These are phyloP conservation scores for Pseudopithomyces maydicus DNA, from an alignment of 2,329 filamentous ascomycete species.

Conservation along the genomic window DNA sequence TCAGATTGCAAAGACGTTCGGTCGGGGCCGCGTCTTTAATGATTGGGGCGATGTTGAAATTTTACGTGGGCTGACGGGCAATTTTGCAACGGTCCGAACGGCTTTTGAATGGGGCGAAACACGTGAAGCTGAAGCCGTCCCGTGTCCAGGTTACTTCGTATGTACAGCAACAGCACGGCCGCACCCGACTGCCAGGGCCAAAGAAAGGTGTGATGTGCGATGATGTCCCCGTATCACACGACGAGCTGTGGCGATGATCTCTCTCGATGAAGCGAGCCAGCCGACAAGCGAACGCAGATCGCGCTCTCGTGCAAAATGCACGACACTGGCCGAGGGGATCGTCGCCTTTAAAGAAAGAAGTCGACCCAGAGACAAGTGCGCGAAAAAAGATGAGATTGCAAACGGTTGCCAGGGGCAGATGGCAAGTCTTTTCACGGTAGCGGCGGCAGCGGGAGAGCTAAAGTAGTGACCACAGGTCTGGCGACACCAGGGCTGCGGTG, in stretches of 20 bases:
- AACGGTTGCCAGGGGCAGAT: conserved; percentile 1
- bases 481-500: not conserved
- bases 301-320: conserved; percentile 7
- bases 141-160: not conserved
- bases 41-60: not conserved
- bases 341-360: not conserved
- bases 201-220: not conserved
- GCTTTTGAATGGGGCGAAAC: conserved; percentile 1
- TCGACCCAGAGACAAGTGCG: not conserved
- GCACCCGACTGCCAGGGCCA: not conserved
- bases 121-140: conserved; percentile 2
- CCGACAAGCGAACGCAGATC: conserved; percentile 4
- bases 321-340: not conserved
- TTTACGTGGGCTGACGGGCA: conserved; percentile 1
- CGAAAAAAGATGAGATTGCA: not conserved
- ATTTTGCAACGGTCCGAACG: conserved; percentile 5
- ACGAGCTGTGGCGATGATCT: not conserved
- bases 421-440: conserved; percentile 1
- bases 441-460: conserved; percentile 7
- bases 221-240: not conserved
- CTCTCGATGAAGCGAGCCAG: not conserved
- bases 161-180: not conserved
- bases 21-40: not conserved
- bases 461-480: conserved; percentile 6
- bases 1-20: not conserved